Percentiles rank a stretch among this genome's conserved stretches.
These are phyloP conservation scores for Albatrellus ellisii DNA, from an alignment of 768 basidiomycete genomes.

Conservation along the genomic window DNA sequence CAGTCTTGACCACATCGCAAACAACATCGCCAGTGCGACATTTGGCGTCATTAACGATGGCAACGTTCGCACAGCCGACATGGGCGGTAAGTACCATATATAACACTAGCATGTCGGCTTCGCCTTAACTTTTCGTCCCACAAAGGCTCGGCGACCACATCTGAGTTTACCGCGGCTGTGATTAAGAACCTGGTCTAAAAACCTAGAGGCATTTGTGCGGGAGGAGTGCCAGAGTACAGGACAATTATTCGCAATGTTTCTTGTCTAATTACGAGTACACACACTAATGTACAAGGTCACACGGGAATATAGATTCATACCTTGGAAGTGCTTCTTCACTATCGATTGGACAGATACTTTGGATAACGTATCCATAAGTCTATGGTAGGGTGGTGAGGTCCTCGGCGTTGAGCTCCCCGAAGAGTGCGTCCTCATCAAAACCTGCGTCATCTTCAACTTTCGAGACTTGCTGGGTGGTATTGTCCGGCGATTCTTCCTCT, in stretches of 20 bases:
- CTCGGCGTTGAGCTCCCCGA: constrained; percentile 30
- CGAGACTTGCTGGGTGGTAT: not conserved
- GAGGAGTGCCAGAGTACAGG: not conserved
- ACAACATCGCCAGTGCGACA: constrained; percentile 83
- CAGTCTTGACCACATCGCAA: constrained; percentile 86
- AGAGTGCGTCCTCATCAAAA: constrained; percentile 33
- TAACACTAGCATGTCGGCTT: not conserved
- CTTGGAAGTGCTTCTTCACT: not conserved
- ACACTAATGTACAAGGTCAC: constrained; percentile 7
- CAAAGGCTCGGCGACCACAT: constrained; percentile 76
- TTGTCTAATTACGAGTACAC: constrained; percentile 8
- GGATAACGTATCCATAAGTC: not conserved
- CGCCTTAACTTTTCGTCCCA: constrained; percentile 9
- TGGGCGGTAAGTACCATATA: constrained; percentile 59
- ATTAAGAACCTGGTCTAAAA: constrained; percentile 56
- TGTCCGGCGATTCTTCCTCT: too few relatives aligned
- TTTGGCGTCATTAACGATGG: constrained; percentile 86
- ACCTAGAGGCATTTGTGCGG: not conserved
- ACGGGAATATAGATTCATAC: not conserved
- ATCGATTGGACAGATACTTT: not conserved
- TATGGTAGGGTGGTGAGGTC: constrained; percentile 10
- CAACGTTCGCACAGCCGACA: constrained; percentile 85
- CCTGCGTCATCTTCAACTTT: not conserved
- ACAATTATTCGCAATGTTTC: not conserved
- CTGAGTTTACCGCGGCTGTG: constrained; percentile 88